phyloP scores from a whole-genome alignment of 305 asterid genomes.

The Fraxinus sp. region DNA sequence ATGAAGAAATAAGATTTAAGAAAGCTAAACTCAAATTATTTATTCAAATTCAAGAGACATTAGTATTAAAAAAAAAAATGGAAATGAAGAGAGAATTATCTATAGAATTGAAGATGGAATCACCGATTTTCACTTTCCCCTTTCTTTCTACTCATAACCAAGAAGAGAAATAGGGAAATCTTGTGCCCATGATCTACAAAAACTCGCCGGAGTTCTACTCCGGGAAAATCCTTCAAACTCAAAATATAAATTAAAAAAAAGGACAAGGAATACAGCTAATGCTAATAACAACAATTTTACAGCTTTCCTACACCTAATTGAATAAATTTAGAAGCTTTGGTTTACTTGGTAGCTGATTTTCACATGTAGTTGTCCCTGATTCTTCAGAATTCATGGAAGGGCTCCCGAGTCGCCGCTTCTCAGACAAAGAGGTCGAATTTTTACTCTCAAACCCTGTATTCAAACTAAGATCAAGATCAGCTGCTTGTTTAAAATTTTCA shows the following conservation, averaged over 20 bases:
- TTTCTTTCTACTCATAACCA: constrained; percentile 13
- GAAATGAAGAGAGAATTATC: background rate
- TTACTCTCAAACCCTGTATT: constrained; percentile 35
- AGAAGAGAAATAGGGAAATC: constrained; percentile 46
- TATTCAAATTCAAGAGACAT: background rate
- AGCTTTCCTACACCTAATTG: constrained; percentile 23
- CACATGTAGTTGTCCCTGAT: constrained; percentile 63
- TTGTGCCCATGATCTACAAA: constrained; percentile 49
- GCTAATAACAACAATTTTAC: constrained; percentile 2
- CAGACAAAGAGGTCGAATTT: constrained; percentile 25
- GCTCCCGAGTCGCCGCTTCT: constrained; percentile 50
- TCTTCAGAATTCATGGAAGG: constrained; percentile 82
- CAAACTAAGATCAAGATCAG: constrained; percentile 73
- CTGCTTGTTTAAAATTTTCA: constrained; percentile 31
- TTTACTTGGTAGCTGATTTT: constrained; percentile 39
- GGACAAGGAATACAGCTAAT: background rate
- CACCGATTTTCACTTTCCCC: constrained; percentile 48
- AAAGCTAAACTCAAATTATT: background rate
- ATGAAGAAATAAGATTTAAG: no score
- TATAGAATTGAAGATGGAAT: constrained; percentile 26
- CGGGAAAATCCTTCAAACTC: constrained; percentile 19
- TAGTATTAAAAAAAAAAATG: constrained; percentile 16
- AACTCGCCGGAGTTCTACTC: constrained; percentile 48
- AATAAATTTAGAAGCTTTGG: constrained; percentile 65
- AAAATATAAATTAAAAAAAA: background rate